Percentiles rank a stretch among this genome's conserved stretches.
Evolutionary conservation across 495 filamentous ascomycete species (phyloP).

Genomic region (Penicillium subrubescens): DNA sequence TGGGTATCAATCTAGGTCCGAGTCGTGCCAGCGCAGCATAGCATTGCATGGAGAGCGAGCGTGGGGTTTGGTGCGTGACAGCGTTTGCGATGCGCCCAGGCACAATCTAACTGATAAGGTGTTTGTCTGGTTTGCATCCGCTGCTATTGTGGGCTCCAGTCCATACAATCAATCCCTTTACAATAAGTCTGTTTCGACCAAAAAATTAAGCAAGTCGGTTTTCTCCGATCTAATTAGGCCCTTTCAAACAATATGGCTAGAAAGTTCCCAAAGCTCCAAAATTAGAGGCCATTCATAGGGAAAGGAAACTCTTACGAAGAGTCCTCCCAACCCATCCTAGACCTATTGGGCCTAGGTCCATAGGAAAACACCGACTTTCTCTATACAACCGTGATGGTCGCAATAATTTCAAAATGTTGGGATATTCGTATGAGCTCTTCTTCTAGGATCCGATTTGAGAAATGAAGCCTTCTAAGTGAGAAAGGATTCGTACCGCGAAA

Average conservation of each 20-base stretch:
- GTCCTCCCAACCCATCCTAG: not conserved
- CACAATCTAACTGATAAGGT: constrained; percentile 27
- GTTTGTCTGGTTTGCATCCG: constrained; percentile 32
- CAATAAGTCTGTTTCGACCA: not conserved
- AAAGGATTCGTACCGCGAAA: not conserved
- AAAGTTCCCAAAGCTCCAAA: too few relatives aligned
- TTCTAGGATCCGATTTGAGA: too few relatives aligned
- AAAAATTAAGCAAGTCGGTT: not conserved
- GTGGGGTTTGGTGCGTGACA: constrained; percentile 6
- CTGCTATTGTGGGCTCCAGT: not conserved
- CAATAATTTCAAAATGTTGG: not conserved
- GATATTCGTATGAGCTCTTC: not conserved
- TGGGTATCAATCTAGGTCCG: constrained; percentile 1
- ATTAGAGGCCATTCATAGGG: not conserved
- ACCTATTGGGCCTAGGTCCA: too few relatives aligned
- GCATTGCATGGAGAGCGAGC: constrained; percentile 25
- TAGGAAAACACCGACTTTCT: not conserved
- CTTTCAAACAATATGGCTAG: too few relatives aligned
- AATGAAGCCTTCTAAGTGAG: not conserved
- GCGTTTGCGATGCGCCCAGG: constrained; percentile 20
- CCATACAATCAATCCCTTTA: not conserved
- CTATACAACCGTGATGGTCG: not conserved
- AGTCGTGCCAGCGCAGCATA: constrained; percentile 13
- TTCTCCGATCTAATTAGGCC: too few relatives aligned
- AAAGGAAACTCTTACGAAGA: not conserved